Conservation (phyloP, 2,329 filamentous ascomycete species). For the Penicillium frequentans region DNA sequence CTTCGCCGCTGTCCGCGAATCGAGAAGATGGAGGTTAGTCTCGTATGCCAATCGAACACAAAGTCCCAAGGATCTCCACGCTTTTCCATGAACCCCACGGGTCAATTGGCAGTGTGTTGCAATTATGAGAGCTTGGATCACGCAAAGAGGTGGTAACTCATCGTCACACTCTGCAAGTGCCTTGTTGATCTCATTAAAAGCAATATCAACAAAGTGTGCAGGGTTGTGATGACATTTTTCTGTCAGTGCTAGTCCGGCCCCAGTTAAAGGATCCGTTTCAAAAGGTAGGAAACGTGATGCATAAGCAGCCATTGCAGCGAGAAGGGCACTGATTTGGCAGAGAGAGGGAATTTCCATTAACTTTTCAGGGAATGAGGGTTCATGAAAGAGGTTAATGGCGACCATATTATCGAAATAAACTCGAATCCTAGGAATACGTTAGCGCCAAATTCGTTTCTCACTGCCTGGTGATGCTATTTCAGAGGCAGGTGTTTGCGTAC, state of each 20-base stretch:
- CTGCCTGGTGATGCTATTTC: not conserved
- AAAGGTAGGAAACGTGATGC: not conserved
- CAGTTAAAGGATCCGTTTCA: not conserved
- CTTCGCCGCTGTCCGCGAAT: not conserved
- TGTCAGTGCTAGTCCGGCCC: not conserved
- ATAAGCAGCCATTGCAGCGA: not conserved
- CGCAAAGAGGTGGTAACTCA: not conserved
- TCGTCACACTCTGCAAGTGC: not conserved
- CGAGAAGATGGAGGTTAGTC: not conserved
- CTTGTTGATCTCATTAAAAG: not conserved
- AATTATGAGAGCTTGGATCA: not conserved
- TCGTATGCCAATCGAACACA: not conserved
- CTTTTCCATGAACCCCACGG: not conserved
- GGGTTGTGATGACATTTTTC: not conserved
- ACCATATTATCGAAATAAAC: not conserved
- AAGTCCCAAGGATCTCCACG: not conserved
- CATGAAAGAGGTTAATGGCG: not conserved
- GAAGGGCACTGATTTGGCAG: not conserved
- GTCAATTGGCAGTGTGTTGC: not conserved
- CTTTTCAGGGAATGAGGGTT: not conserved
- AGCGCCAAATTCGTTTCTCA: not conserved
- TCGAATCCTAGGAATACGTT: not conserved
- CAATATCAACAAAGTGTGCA: not conserved
- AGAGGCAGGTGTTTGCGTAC: not conserved
- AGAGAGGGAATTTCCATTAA: not conserved